phyloP scores from a whole-genome alignment of 2,329 filamentous ascomycete genomes.

The Epichloe uncinata region DNA sequence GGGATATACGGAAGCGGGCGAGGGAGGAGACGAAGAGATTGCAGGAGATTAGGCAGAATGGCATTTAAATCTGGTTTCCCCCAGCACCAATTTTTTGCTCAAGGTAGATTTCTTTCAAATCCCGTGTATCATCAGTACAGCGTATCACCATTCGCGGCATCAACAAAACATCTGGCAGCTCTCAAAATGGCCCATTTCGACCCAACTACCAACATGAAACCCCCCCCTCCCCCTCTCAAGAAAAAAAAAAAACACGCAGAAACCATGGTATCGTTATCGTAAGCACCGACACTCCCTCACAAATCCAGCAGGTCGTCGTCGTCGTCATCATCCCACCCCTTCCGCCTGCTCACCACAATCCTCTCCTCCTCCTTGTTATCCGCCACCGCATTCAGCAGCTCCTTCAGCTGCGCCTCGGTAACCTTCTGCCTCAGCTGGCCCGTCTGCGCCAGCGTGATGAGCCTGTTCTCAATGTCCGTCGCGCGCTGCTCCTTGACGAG shows the following conservation, averaged over 20 bases:
- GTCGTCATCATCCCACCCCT: slow-evolving; percentile 75
- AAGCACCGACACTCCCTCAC: slow-evolving; percentile 16
- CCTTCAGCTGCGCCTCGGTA: slow-evolving; percentile 86
- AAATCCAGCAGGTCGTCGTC: slow-evolving; percentile 63
- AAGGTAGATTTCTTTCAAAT: too few relatives aligned
- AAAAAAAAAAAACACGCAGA: not conserved
- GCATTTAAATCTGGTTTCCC: not conserved
- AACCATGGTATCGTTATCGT: slow-evolving; percentile 2
- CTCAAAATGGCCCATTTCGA: too few relatives aligned
- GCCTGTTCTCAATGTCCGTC: slow-evolving; percentile 76
- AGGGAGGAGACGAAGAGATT: slow-evolving; percentile 54
- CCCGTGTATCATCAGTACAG: not conserved
- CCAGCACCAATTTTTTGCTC: too few relatives aligned
- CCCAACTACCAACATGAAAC: too few relatives aligned
- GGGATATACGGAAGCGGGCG: slow-evolving; percentile 59
- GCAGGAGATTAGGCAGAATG: slow-evolving; percentile 26
- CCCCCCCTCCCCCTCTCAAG: too few relatives aligned
- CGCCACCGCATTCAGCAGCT: slow-evolving; percentile 71
- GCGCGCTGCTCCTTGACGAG: slow-evolving; percentile 91
- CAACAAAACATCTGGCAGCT: too few relatives aligned
- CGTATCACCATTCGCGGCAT: not conserved
- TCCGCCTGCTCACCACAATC: slow-evolving; percentile 75
- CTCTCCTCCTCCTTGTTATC: slow-evolving; percentile 69
- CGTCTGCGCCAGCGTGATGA: slow-evolving; percentile 80
- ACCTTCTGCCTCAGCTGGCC: slow-evolving; percentile 82